Evolutionary conservation across 73 alveolate genomes (phyloP).

Genomic region (Paramecium primaurelia): DNA sequence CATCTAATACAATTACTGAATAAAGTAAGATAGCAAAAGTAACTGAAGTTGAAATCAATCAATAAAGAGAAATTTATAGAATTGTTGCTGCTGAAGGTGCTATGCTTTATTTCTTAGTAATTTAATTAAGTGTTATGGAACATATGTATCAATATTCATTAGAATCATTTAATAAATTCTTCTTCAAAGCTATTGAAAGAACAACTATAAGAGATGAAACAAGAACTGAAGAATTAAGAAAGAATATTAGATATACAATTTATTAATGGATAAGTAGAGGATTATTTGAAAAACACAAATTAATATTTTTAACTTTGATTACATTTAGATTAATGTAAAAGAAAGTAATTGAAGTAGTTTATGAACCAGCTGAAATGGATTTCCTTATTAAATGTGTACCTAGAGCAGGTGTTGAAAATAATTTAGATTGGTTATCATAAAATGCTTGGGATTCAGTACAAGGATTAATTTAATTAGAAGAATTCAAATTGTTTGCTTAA

Average conservation of each 20-base stretch:
- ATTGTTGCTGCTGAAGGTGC: conserved; percentile 99
- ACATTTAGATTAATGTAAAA: conserved; percentile 98
- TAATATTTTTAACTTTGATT: conserved; percentile 95
- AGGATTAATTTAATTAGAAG: conserved; percentile 96
- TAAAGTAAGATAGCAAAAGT: conserved; percentile 88
- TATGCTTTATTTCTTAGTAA: conserved; percentile 98
- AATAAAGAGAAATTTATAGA: conserved; percentile 98
- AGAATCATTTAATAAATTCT: conserved; percentile 97
- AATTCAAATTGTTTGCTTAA: conserved; percentile 94
- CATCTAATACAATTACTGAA: conserved; percentile 94
- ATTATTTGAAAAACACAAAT: conserved; percentile 98
- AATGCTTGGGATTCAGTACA: conserved; percentile 97
- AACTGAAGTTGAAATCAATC: conserved; percentile 97
- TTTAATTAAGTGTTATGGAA: conserved; percentile 97
- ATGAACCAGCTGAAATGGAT: conserved; percentile 66
- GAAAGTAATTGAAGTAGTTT: conserved; percentile 79
- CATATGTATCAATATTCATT: conserved; percentile 99
- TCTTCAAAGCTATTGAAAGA: conserved; percentile 98
- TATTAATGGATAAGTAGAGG: conserved; percentile 99
- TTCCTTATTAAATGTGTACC: conserved; percentile 64
- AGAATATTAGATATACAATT: conserved; percentile 96
- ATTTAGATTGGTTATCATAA: conserved; percentile 98
- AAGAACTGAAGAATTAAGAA: conserved; percentile 93
- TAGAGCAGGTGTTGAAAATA: conserved; percentile 92
- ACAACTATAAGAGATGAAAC: conserved; percentile 92